Conservation (phyloP, 2,329 filamentous ascomycete species). For the Venturia nashicola region DNA sequence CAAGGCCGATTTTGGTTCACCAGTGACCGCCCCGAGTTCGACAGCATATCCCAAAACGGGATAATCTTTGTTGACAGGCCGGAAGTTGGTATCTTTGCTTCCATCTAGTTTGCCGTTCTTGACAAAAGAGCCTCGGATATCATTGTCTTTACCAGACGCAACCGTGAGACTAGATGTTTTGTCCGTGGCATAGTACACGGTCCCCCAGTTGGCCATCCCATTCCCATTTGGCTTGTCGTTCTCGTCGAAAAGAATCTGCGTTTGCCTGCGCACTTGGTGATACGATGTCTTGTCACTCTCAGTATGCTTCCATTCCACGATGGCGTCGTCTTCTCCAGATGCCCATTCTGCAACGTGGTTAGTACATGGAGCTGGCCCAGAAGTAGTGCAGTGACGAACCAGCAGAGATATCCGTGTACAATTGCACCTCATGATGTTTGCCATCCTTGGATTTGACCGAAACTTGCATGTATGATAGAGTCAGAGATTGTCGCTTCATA, state of each 20-base stretch:
- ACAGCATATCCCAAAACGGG: slow-evolving; percentile 42
- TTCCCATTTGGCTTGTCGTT: slow-evolving; percentile 22
- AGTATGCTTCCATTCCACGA: slow-evolving; percentile 51
- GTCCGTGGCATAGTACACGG: slow-evolving; percentile 41
- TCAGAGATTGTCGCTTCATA: slow-evolving; percentile 52
- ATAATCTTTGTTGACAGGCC: slow-evolving; percentile 36
- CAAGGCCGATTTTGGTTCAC: slow-evolving; percentile 25
- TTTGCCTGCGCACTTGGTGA: slow-evolving; percentile 42
- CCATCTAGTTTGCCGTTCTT: slow-evolving; percentile 32
- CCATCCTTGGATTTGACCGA: slow-evolving; percentile 52
- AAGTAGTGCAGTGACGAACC: slow-evolving; percentile 31
- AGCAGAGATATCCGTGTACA: slow-evolving; percentile 62
- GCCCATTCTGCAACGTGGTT: slow-evolving; percentile 48
- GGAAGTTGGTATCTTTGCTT: slow-evolving; percentile 35
- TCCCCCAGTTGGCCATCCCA: slow-evolving; percentile 35
- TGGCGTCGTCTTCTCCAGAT: slow-evolving; percentile 45
- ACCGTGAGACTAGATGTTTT: slow-evolving; percentile 28
- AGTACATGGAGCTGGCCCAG: background rate
- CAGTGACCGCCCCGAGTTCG: slow-evolving; percentile 34
- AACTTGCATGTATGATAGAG: slow-evolving; percentile 59
- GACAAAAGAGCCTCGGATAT: slow-evolving; percentile 35
- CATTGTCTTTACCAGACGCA: slow-evolving; percentile 33
- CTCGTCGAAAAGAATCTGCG: slow-evolving; percentile 36
- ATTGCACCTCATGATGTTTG: slow-evolving; percentile 47
- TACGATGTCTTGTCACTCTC: slow-evolving; percentile 37